These are phyloP conservation scores for Rubroboletus satanas DNA, from an alignment of 768 basidiomycete species.

Conservation along the genomic window DNA sequence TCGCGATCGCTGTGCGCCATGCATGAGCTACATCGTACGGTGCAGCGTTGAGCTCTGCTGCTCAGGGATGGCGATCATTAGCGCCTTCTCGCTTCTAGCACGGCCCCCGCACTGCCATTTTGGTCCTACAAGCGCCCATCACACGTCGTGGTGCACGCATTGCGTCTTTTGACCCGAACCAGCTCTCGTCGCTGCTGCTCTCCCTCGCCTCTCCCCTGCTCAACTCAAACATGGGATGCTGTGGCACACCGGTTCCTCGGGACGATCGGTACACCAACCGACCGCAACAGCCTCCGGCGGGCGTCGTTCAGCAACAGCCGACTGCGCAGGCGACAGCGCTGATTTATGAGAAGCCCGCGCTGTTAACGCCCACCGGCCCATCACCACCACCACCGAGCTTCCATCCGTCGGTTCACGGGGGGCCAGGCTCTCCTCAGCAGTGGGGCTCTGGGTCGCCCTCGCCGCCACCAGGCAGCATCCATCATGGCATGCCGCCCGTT, in stretches of 20 bases:
- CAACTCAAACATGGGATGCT: slow-evolving; percentile 54
- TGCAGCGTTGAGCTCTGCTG: too few relatives aligned
- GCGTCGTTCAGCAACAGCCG: slow-evolving; percentile 53
- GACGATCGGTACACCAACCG: slow-evolving; percentile 35
- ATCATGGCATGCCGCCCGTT: neutral
- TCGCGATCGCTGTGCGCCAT: too few relatives aligned
- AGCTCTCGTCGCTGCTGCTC: neutral
- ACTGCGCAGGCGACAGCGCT: slow-evolving; percentile 34
- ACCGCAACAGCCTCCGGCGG: slow-evolving; percentile 22
- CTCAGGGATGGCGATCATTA: neutral
- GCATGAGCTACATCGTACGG: too few relatives aligned
- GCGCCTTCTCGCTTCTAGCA: slow-evolving; percentile 2
- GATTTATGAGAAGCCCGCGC: slow-evolving; percentile 37
- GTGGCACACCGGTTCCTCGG: slow-evolving; percentile 45
- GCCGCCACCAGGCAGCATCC: slow-evolving; percentile 19
- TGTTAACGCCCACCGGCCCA: slow-evolving; percentile 40
- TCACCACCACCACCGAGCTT: slow-evolving; percentile 45
- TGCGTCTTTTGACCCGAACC: neutral
- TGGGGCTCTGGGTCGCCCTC: slow-evolving; percentile 35
- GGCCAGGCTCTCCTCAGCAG: slow-evolving; percentile 7
- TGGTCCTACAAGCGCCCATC: slow-evolving; percentile 10
- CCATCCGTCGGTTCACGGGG: slow-evolving; percentile 27
- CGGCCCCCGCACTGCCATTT: slow-evolving; percentile 14
- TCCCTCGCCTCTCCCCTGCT: neutral
- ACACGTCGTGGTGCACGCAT: neutral